Base-by-base conservation (phyloP, 139 green algal genomes). In the Astrephomene gubernaculifera region DNA sequence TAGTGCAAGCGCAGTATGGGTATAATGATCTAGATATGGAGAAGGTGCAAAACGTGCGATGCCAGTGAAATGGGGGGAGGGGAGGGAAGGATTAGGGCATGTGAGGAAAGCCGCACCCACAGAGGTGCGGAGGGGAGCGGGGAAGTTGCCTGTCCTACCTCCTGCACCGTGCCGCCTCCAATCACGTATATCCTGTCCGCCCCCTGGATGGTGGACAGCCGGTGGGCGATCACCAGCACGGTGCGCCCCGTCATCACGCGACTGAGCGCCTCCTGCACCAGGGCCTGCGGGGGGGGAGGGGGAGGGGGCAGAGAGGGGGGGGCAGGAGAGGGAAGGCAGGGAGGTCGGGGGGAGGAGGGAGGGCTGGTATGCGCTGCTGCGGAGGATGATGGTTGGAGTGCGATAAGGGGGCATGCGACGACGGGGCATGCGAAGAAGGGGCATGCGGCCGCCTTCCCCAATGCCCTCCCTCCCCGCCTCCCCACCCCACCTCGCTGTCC, bases 211-310 rank as follows among this genome's bases (percentile, higher is more conserved):
- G 97, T 99, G 60, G 89, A 96, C 68, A 99, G 90, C 24, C 96
- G 84, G 89, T 99, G 96, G 3, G 96, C 96, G 41, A 99, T 97
- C 21, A 99, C 94, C 4, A 99, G 80, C 17, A 96, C 93, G 1
- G 96, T 99, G 65, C 95, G 90, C 35, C 90, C 92, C 6, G 81
- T 65, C 95, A 99, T 96, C 0, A 98, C 86, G 0, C 93, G 86
- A 79, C 98, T 95, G 71, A 99, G 88, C 2, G 97, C 97, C 80
- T 97, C 94, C 89, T 99, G 95, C 65, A 99, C 95, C 29, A 97
- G 82, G 24, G 88, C 87, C 92, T 95, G 84, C n/a, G 63, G 63
- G 9, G 63, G 29, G 63, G 9, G 63, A 43, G 63, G 41, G 63
- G 9, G 63, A 19, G 63, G 29, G 63, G 41, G 63, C 19, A n/a